phyloP scores from a whole-genome alignment of 192 early-diverging fungal species.

The Fimicolochytrium jonesii region DNA sequence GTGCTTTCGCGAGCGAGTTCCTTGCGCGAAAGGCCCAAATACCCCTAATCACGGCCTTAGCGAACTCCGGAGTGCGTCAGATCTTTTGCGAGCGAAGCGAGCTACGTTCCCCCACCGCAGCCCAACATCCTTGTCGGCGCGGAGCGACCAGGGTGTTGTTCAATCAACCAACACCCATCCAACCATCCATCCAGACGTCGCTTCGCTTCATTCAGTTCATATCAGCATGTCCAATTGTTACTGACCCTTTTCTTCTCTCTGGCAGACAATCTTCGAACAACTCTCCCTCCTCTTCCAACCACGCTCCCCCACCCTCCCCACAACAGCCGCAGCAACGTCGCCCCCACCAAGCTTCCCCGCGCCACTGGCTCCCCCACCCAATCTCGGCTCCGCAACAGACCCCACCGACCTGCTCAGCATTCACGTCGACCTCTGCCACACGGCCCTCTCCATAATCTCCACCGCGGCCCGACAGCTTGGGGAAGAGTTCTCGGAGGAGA shows the following conservation, averaged over 20 bases:
- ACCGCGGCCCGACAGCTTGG: constrained; percentile 60
- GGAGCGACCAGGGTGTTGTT: too few relatives aligned
- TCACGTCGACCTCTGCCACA: constrained; percentile 74
- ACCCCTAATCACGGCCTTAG: too few relatives aligned
- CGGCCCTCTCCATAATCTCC: constrained; percentile 57
- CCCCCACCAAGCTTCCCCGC: constrained; percentile 67
- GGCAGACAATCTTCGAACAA: constrained; percentile 72
- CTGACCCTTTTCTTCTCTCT: constrained; percentile 3
- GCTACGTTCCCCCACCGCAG: too few relatives aligned
- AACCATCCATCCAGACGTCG: too few relatives aligned
- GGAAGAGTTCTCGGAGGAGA: constrained; percentile 60
- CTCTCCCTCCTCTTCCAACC: constrained; percentile 69
- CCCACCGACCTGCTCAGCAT: constrained; percentile 5
- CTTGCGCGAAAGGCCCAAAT: too few relatives aligned
- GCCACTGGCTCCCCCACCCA: constrained; percentile 53
- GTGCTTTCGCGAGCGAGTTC: too few relatives aligned
- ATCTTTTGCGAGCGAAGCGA: too few relatives aligned
- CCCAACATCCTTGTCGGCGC: too few relatives aligned
- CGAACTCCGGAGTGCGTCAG: too few relatives aligned
- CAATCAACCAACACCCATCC: too few relatives aligned
- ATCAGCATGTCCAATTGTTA: background rate
- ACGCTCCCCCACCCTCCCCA: constrained; percentile 19
- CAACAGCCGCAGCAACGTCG: constrained; percentile 47
- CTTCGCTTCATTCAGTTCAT: background rate
- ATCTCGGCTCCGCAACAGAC: constrained; percentile 14